Percentiles rank a stretch among this genome's conserved stretches.
Conservation (phyloP, 768 basidiomycete genomes). For the Amanita muscaria region DNA sequence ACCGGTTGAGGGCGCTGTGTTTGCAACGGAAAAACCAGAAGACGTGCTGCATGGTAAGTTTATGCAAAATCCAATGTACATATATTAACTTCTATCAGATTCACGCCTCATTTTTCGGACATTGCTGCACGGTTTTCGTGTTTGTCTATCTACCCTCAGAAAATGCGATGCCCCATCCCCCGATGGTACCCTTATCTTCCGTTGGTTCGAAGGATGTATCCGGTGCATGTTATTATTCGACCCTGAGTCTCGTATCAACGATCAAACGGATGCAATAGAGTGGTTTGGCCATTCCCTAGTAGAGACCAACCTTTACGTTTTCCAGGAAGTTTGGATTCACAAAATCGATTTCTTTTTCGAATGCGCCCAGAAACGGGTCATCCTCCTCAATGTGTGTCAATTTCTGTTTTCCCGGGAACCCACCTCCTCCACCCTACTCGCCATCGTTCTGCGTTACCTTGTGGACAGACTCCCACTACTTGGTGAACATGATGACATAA, state of each 20-base stretch:
- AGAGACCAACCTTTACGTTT: constrained; percentile 84
- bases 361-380: constrained; percentile 63
- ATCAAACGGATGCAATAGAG: constrained; percentile 71
- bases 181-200: constrained; percentile 80
- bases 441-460: constrained; percentile 82
- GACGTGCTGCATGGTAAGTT: constrained; percentile 64
- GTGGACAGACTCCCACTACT: constrained; percentile 74
- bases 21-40: constrained; percentile 75
- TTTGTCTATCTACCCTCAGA: constrained; percentile 65
- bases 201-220: constrained; percentile 80
- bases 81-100: constrained; percentile 40
- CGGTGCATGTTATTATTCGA: constrained; percentile 82
- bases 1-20: constrained; percentile 71
- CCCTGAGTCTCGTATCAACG: constrained; percentile 53
- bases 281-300: constrained; percentile 69
- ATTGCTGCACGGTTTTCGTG: constrained; percentile 81
- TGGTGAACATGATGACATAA: constrained; percentile 77
- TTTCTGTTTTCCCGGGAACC: constrained; percentile 70
- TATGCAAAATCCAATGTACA: neutral
- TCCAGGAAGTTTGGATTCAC: constrained; percentile 93
- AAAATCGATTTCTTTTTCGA: constrained; percentile 89
- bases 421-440: constrained; percentile 73
- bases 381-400: constrained; percentile 80
- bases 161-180: constrained; percentile 72
- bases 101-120: constrained; percentile 81